These are phyloP conservation scores for Botrytis tulipae DNA, from an alignment of 2,329 filamentous ascomycete genomes.

Conservation along the genomic window DNA sequence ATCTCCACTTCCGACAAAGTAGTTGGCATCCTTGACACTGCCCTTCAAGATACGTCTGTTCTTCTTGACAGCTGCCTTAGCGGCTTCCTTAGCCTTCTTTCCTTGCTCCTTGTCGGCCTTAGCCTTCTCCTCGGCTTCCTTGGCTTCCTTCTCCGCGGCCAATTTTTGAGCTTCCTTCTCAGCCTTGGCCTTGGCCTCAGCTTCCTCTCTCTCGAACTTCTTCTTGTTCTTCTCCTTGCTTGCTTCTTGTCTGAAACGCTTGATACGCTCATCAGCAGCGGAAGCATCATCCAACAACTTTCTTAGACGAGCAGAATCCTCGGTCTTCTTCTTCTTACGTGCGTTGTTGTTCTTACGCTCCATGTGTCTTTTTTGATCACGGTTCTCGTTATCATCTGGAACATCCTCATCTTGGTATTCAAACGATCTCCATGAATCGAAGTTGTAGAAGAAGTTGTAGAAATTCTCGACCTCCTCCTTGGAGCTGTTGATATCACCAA, in stretches of 20 bases:
- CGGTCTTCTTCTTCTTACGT: slow-evolving; percentile 98
- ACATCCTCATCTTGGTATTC: slow-evolving; percentile 99
- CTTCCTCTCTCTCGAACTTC: slow-evolving; percentile 83
- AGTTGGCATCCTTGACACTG: slow-evolving; percentile 96
- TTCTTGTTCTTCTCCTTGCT: slow-evolving; percentile 97
- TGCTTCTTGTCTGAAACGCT: slow-evolving; percentile 90
- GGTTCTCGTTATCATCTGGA: slow-evolving; percentile 97
- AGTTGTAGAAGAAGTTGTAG: slow-evolving; percentile 99
- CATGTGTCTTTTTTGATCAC: slow-evolving; percentile 96
- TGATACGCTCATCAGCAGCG: slow-evolving; percentile 88
- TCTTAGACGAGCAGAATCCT: slow-evolving; percentile 89
- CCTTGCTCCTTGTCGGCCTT: slow-evolving; percentile 78
- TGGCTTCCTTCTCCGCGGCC: slow-evolving; percentile 74
- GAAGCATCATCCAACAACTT: slow-evolving; percentile 86
- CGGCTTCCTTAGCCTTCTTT: slow-evolving; percentile 98
- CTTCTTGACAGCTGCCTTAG: slow-evolving; percentile 99
- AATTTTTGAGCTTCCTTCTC: slow-evolving; percentile 81
- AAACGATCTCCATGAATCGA: slow-evolving; percentile 96
- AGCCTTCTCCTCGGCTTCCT: slow-evolving; percentile 81
- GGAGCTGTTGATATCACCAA: slow-evolving; percentile 79
- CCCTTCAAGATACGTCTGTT: slow-evolving; percentile 97
- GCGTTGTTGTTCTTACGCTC: slow-evolving; percentile 98
- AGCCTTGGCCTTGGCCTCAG: slow-evolving; percentile 81
- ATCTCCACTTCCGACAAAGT: slow-evolving; percentile 74
- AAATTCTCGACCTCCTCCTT: slow-evolving; percentile 91